Evolutionary conservation across 139 green algal species (phyloP).

Genomic region (Zygnema circumcarinatum): DNA sequence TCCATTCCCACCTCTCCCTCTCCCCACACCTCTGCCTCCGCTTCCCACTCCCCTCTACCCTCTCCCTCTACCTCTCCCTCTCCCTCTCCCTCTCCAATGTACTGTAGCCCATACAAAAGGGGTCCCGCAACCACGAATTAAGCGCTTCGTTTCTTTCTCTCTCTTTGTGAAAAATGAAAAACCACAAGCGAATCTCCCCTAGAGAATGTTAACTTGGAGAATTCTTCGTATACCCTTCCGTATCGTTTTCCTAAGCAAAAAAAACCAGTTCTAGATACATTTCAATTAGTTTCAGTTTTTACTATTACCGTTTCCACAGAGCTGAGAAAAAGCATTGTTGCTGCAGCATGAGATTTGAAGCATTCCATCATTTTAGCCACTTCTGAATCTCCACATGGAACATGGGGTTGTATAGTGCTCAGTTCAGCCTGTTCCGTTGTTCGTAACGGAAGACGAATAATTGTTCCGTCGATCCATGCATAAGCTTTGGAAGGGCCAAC

Average conservation of each 20-base stretch:
- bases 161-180: too few relatives aligned
- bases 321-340: slow-evolving; percentile 43
- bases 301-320: slow-evolving; percentile 46
- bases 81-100: background rate
- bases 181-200: too few relatives aligned
- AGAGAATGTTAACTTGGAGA: too few relatives aligned
- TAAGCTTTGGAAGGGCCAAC: slow-evolving; percentile 1
- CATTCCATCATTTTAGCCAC: slow-evolving; percentile 5
- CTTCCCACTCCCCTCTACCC: too few relatives aligned
- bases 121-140: too few relatives aligned
- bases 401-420: background rate
- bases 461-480: slow-evolving; percentile 41
- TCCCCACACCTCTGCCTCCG: too few relatives aligned
- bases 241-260: too few relatives aligned
- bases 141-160: too few relatives aligned
- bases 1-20: too few relatives aligned
- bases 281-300: too few relatives aligned
- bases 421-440: slow-evolving; percentile 15
- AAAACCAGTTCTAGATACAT: too few relatives aligned
- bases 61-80: background rate
- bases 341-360: slow-evolving; percentile 19
- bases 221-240: too few relatives aligned
- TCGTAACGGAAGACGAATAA: slow-evolving; percentile 73
- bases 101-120: background rate
- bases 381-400: background rate